A percentile compares a stretch with the other conserved stretches of the same genome.
phyloP scores from a whole-genome alignment of 192 early-diverging fungal genomes.

The Funneliformis geosporum region DNA sequence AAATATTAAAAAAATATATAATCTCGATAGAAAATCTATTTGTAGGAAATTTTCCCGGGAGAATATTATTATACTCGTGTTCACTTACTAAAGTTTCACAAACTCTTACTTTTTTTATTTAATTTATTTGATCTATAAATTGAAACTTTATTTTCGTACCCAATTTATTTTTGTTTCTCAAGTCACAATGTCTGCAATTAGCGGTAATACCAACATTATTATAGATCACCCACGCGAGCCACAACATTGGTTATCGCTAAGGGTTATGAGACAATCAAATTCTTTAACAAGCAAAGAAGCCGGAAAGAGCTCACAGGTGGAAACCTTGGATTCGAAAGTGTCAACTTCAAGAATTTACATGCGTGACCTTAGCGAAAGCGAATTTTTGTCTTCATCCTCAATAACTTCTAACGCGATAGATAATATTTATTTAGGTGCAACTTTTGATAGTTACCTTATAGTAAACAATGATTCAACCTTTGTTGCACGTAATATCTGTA shows the following conservation, averaged over 20 bases:
- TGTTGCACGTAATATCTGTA: not conserved
- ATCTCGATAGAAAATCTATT: too few species aligned
- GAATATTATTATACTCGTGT: too few species aligned
- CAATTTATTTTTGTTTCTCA: not conserved
- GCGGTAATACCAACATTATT: not conserved
- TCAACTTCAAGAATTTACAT: not conserved
- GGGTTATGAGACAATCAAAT: not conserved
- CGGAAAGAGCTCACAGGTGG: not conserved
- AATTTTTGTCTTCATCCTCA: not conserved
- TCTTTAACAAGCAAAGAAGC: not conserved
- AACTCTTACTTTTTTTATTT: too few species aligned
- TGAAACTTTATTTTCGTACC: too few species aligned
- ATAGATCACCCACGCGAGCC: not conserved
- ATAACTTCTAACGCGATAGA: not conserved
- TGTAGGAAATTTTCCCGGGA: too few species aligned
- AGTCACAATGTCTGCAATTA: not conserved
- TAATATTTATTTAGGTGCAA: not conserved
- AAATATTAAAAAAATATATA: too few species aligned
- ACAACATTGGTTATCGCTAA: not conserved
- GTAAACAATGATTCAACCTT: not conserved
- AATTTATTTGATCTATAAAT: too few species aligned
- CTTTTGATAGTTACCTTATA: not conserved
- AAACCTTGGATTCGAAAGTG: not conserved
- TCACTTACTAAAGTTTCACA: too few species aligned
- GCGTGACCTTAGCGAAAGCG: not conserved